Percentiles rank a stretch among this genome's conserved stretches.
Conservation (phyloP, 2,329 filamentous ascomycete genomes). For the Cyphellophora attinorum region DNA sequence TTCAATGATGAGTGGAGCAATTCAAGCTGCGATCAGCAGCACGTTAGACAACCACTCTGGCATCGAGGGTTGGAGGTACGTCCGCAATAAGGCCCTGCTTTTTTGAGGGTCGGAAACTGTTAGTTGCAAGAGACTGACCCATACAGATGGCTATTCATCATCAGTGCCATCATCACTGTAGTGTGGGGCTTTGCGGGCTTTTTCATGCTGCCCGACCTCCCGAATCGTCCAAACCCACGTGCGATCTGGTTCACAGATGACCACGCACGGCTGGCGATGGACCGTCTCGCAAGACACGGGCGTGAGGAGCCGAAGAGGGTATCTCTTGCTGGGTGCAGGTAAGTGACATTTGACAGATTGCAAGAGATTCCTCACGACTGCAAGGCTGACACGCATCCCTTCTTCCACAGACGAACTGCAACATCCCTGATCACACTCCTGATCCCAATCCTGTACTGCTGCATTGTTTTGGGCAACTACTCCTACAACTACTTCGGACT, state of each 20-base stretch:
- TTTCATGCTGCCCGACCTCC: constrained; percentile 29
- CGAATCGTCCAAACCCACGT: constrained; percentile 18
- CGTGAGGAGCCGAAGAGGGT: constrained; percentile 38
- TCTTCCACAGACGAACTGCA: constrained; percentile 27
- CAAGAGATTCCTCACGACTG: neutral
- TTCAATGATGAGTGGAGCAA: constrained; percentile 28
- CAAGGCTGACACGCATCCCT: too few relatives aligned
- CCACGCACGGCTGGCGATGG: constrained; percentile 34
- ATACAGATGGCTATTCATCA: constrained; percentile 24
- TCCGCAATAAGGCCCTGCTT: too few relatives aligned
- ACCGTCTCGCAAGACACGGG: constrained; percentile 33
- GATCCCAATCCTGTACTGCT: constrained; percentile 35
- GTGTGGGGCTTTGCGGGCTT: constrained; percentile 24
- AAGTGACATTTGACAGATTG: neutral
- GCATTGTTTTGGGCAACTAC: constrained; percentile 37
- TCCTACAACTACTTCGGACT: constrained; percentile 33
- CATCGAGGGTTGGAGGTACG: constrained; percentile 20
- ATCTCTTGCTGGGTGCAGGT: constrained; percentile 32
- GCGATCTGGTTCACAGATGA: constrained; percentile 33
- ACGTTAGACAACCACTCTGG: constrained; percentile 11
- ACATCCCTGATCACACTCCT: constrained; percentile 37
- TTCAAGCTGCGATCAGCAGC: constrained; percentile 26
- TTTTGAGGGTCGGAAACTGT: too few relatives aligned
- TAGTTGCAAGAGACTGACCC: too few relatives aligned
- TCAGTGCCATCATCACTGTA: constrained; percentile 29